These are phyloP conservation scores for Citeromyces nyonsensis DNA, from an alignment of 805 yeast species.

Conservation along the genomic window DNA sequence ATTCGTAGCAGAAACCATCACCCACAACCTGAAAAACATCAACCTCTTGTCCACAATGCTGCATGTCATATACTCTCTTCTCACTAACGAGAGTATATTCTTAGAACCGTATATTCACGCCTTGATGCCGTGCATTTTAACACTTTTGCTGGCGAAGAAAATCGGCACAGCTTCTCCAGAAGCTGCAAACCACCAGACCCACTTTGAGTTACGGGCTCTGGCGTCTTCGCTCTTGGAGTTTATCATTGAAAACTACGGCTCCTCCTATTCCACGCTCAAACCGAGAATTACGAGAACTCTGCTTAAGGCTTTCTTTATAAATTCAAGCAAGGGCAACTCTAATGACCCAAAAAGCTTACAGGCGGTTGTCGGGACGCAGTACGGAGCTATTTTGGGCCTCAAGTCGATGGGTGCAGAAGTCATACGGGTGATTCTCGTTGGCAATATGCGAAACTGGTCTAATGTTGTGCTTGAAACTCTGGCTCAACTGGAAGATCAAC, in stretches of 20 bases:
- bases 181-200: constrained; percentile 9
- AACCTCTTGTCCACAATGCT: constrained; percentile 68
- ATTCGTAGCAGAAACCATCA: constrained; percentile 88
- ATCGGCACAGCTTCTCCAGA: constrained; percentile 36
- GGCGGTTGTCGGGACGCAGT: constrained; percentile 57
- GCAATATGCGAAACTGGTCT: constrained; percentile 76
- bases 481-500: constrained; percentile 8
- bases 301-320: constrained; percentile 76
- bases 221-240: constrained; percentile 74
- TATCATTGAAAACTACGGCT: constrained; percentile 67
- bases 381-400: constrained; percentile 81
- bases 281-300: constrained; percentile 91
- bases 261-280: constrained; percentile 74
- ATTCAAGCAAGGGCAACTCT: constrained; percentile 30
- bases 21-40: constrained; percentile 68
- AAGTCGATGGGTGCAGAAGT: constrained; percentile 79
- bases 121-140: constrained; percentile 89
- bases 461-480: constrained; percentile 29
- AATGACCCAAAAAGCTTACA: constrained; percentile 17
- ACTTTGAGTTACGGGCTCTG: constrained; percentile 64
- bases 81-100: constrained; percentile 72
- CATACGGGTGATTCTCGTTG: constrained; percentile 66
- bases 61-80: constrained; percentile 73
- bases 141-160: constrained; percentile 76
- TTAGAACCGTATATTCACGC: constrained; percentile 94